A percentile compares a stretch with the other conserved stretches of the same genome.
These are phyloP conservation scores for Lichina pygmaea DNA, from an alignment of 495 filamentous ascomycete species.

Conservation along the genomic window DNA sequence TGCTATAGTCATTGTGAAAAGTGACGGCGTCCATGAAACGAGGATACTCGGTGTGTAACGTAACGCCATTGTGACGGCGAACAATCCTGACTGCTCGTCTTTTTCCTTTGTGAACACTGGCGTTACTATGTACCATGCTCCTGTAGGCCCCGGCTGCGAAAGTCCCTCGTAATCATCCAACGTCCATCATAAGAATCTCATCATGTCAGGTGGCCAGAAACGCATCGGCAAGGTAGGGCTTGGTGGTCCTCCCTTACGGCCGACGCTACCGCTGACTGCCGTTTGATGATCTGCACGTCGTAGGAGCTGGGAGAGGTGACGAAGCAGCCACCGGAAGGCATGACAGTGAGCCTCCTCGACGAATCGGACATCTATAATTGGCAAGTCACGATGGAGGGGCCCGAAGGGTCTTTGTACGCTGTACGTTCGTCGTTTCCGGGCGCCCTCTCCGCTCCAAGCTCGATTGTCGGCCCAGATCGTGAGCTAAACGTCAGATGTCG, in stretches of 20 bases:
- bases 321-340: slow-evolving; percentile 32
- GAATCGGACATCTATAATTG: slow-evolving; percentile 63
- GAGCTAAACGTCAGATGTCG: neutral
- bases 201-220: slow-evolving; percentile 20
- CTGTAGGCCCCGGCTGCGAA: too few relatives aligned
- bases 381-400: slow-evolving; percentile 55
- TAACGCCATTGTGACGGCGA: too few relatives aligned
- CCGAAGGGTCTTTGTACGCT: slow-evolving; percentile 40
- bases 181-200: too few relatives aligned
- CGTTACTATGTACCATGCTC: too few relatives aligned
- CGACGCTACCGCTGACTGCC: too few relatives aligned
- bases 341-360: slow-evolving; percentile 33
- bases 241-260: too few relatives aligned
- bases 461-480: neutral
- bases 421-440: slow-evolving; percentile 15
- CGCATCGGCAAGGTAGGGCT: slow-evolving; percentile 29
- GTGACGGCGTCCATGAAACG: too few relatives aligned
- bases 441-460: neutral
- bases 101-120: too few relatives aligned
- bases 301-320: slow-evolving; percentile 52
- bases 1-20: too few relatives aligned
- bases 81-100: too few relatives aligned
- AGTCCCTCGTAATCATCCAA: too few relatives aligned
- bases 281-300: neutral
- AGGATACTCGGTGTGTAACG: too few relatives aligned